Percentiles rank a stretch among this genome's conserved stretches.
Conservation (phyloP, 75 land plant genomes). For the Larix kaempferi region DNA sequence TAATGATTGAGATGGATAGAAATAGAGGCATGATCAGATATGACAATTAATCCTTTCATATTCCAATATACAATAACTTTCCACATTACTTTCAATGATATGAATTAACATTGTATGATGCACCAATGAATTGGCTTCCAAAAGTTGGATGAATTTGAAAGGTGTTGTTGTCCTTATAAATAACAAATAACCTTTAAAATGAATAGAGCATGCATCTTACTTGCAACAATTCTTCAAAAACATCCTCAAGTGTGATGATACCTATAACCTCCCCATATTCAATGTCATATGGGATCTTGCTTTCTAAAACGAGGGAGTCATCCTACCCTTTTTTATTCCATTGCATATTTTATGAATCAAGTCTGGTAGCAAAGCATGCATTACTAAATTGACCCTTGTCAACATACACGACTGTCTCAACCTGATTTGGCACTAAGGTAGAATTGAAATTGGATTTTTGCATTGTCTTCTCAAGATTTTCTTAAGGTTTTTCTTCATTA, state of each 20-base stretch:
- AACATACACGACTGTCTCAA: slow-evolving; percentile 27
- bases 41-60: not conserved
- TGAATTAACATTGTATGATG: not conserved
- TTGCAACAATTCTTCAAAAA: slow-evolving; percentile 92
- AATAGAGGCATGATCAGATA: no score
- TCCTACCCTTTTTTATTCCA: slow-evolving; percentile 15
- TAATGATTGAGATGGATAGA: no score
- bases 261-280: slow-evolving; percentile 96
- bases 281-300: slow-evolving; percentile 38
- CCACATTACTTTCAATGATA: not conserved
- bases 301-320: slow-evolving; percentile 8
- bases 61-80: not conserved
- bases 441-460: slow-evolving; percentile 19
- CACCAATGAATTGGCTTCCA: not conserved
- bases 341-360: not conserved
- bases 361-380: slow-evolving; percentile 6
- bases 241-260: slow-evolving; percentile 93
- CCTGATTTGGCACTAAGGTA: slow-evolving; percentile 35
- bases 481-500: slow-evolving; percentile 25
- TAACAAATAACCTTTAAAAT: not conserved
- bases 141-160: not conserved
- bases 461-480: slow-evolving; percentile 6
- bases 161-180: not conserved
- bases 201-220: slow-evolving; percentile 28
- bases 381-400: slow-evolving; percentile 24